Evolutionary conservation across 495 filamentous ascomycete genomes (phyloP).

Genomic region (Aspergillus biplanus): DNA sequence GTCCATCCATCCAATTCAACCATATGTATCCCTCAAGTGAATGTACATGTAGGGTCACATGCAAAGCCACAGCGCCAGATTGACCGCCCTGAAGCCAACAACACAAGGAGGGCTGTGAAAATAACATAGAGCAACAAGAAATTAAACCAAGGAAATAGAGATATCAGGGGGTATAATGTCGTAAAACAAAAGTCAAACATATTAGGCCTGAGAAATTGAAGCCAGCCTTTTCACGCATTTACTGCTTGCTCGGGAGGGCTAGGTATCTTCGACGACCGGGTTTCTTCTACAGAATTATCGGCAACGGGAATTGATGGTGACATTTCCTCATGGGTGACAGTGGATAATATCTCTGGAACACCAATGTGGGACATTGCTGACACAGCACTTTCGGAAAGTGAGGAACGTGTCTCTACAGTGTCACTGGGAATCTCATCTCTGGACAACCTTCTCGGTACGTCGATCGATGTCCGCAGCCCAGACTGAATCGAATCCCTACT

Average conservation of each 20-base stretch:
- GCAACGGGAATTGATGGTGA: constrained; percentile 3
- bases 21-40: constrained; percentile 1
- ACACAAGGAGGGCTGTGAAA: constrained; percentile 10
- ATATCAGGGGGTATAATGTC: constrained; percentile 28
- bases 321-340: constrained; percentile 9
- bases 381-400: constrained; percentile 19
- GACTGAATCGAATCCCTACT: constrained; percentile 35
- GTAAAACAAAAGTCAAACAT: constrained; percentile 17
- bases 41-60: neutral
- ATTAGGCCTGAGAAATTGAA: constrained; percentile 6
- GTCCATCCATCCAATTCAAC: constrained; percentile 8
- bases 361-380: neutral
- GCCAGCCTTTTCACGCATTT: constrained; percentile 23
- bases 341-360: constrained; percentile 1
- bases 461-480: constrained; percentile 29
- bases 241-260: constrained; percentile 31
- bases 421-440: constrained; percentile 23
- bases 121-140: constrained; percentile 6
- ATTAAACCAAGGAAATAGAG: constrained; percentile 17
- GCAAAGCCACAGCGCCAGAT: constrained; percentile 1
- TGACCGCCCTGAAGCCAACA: constrained; percentile 1
- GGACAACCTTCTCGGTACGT: constrained; percentile 29
- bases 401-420: constrained; percentile 16
- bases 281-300: constrained; percentile 10
- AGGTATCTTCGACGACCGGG: constrained; percentile 14